Evolutionary conservation across 495 filamentous ascomycete species (phyloP), one percentile per base, ranked within the genome.

Genomic region (Penicillium turbatum): DNA sequence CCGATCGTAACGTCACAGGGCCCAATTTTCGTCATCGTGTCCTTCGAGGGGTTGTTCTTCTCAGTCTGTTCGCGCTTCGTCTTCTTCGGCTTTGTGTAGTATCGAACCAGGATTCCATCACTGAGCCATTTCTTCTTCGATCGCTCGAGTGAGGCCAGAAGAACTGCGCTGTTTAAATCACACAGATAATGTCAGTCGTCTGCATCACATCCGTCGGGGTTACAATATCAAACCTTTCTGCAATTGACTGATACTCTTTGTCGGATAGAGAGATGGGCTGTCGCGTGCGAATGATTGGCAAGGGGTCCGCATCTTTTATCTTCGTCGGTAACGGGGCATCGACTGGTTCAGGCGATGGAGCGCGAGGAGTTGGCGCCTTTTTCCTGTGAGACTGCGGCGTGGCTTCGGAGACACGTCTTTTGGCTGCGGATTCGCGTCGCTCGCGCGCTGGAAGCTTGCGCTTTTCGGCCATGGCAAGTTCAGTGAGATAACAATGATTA

Each of bases 41-140:
- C 88, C 63, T 89, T 89, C 5, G 88, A 79, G 1, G 91, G 92
- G 57, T 95, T 95, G 42, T 88, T 83, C 50, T 86, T 78, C 55
- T 87, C 83, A 11, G 82, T 72, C 24, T 79, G 79, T 46, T 82
- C 79, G 24, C 88, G 84, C 71, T 88, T 90, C 46, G 84, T 82
- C 73, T 92, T 95, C 51, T 82, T 80, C 6, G 91, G 90, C 61
- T 97, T 96, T 10, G 86, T 86, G 86, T 92, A 97, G 69, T 95
- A 97, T 59, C 87, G 88, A 55, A 93, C 90, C 54, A 99, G 88
- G 32, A 96, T 85, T 15, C 88, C 86, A 57, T 95, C 90, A 59
- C 78, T 85, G 8, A 90, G 79, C 95, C 95, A 97, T 82, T 84
- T 87, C 59, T 86, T 81, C 49, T 89, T 89, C 43, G 95, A 97